These are phyloP conservation scores for Marasmius sp. DNA, from an alignment of 1,284 basidiomycete genomes.

Conservation along the genomic window DNA sequence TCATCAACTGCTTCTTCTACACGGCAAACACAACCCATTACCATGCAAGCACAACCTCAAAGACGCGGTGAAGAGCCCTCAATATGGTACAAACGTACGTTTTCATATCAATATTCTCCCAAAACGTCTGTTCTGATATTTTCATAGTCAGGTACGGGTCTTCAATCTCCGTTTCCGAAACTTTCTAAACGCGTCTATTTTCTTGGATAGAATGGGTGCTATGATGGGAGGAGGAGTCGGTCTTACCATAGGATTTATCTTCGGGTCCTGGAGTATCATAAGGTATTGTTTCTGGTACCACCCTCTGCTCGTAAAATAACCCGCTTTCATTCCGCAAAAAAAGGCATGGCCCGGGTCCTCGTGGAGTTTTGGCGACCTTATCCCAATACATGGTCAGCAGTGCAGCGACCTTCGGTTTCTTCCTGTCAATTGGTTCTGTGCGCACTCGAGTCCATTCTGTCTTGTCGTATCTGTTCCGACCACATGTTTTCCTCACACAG, in stretches of 20 bases:
- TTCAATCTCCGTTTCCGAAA: slow-evolving; percentile 3
- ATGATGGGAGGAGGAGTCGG: slow-evolving; percentile 92
- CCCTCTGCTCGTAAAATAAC: slow-evolving; percentile 3
- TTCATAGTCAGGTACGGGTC: slow-evolving; percentile 48
- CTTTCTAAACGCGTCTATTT: slow-evolving; percentile 12
- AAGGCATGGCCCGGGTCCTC: slow-evolving; percentile 85
- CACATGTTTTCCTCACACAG: slow-evolving; percentile 34
- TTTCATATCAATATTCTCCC: slow-evolving; percentile 8
- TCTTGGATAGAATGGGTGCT: slow-evolving; percentile 77
- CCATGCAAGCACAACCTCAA: slow-evolving; percentile 38
- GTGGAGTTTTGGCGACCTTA: slow-evolving; percentile 83
- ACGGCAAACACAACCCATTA: slow-evolving; percentile 30
- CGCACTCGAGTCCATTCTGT: slow-evolving; percentile 22
- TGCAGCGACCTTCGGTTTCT: slow-evolving; percentile 84
- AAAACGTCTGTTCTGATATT: slow-evolving; percentile 9
- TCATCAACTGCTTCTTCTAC: slow-evolving; percentile 14
- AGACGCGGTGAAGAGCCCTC: slow-evolving; percentile 52
- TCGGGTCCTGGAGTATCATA: slow-evolving; percentile 87
- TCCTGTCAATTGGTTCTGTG: slow-evolving; percentile 83
- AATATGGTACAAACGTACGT: slow-evolving; percentile 75
- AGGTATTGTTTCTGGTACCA: slow-evolving; percentile 49
- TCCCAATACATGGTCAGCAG: slow-evolving; percentile 95
- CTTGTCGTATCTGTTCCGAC: slow-evolving; percentile 4
- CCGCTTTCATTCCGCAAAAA: slow-evolving; percentile 8
- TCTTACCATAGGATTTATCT: slow-evolving; percentile 94